Evolutionary conservation across 2,329 filamentous ascomycete genomes (phyloP).

Genomic region (Hansfordia pulvinata): DNA sequence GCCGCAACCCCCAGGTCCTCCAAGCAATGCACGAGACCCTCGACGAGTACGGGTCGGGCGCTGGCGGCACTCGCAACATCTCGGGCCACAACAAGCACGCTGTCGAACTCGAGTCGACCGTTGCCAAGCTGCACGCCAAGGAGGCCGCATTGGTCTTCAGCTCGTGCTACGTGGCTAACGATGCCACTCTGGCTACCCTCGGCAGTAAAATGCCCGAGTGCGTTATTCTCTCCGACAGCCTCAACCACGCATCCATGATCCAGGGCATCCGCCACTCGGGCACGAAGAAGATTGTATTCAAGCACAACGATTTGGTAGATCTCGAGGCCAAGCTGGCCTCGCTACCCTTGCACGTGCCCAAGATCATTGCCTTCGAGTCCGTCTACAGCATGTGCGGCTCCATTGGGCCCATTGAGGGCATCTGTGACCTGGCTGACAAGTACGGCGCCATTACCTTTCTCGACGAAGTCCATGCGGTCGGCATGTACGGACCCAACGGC

Average conservation of each 20-base stretch:
- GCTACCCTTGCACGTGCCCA: slow-evolving; percentile 71
- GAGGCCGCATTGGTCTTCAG: slow-evolving; percentile 89
- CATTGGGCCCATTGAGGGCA: slow-evolving; percentile 87
- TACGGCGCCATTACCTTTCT: slow-evolving; percentile 96
- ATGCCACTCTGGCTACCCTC: slow-evolving; percentile 91
- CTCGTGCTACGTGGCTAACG: slow-evolving; percentile 96
- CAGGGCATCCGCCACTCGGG: slow-evolving; percentile 96
- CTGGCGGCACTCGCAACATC: slow-evolving; percentile 92
- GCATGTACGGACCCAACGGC: slow-evolving; percentile 95
- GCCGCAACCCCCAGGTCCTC: slow-evolving; percentile 74
- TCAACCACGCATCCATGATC: slow-evolving; percentile 99
- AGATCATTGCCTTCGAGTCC: slow-evolving; percentile 97
- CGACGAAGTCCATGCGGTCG: slow-evolving; percentile 96
- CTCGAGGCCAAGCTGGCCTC: slow-evolving; percentile 86
- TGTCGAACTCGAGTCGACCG: slow-evolving; percentile 64
- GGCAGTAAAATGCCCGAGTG: slow-evolving; percentile 93
- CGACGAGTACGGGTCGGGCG: slow-evolving; percentile 88
- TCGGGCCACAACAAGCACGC: slow-evolving; percentile 96
- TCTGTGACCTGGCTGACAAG: slow-evolving; percentile 92
- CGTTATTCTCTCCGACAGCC: slow-evolving; percentile 91
- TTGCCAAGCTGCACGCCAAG: slow-evolving; percentile 84
- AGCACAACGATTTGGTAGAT: slow-evolving; percentile 92
- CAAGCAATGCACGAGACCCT: slow-evolving; percentile 89
- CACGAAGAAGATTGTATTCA: slow-evolving; percentile 95
- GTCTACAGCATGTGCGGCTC: slow-evolving; percentile 99